Conservation (phyloP, 768 basidiomycete genomes). For the Pleurotus tuber-regium region DNA sequence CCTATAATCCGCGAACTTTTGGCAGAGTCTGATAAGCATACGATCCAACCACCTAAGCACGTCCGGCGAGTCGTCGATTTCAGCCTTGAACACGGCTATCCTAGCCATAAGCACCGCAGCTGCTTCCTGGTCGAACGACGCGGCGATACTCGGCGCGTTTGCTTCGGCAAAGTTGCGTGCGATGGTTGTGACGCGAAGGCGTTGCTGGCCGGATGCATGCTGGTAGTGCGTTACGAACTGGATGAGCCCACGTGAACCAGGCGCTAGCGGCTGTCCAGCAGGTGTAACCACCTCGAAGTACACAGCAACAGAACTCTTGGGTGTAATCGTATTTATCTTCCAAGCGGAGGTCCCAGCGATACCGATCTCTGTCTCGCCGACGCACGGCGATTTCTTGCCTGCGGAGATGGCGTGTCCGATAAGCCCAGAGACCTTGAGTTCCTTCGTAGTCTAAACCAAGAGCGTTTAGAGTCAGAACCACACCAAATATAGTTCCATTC, state of each 20-base stretch:
- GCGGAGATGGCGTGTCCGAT: constrained; percentile 98
- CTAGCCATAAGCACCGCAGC: constrained; percentile 98
- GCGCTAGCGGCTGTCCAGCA: constrained; percentile 88
- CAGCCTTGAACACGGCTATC: constrained; percentile 98
- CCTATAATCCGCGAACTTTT: constrained; percentile 98
- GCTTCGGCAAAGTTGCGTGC: constrained; percentile 98
- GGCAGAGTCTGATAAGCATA: constrained; percentile 97
- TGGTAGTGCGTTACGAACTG: constrained; percentile 99
- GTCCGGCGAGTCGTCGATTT: constrained; percentile 97
- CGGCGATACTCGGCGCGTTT: constrained; percentile 90
- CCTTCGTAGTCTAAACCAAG: constrained; percentile 99
- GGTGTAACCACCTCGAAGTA: constrained; percentile 99
- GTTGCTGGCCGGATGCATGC: constrained; percentile 92
- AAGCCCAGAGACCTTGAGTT: constrained; percentile 95
- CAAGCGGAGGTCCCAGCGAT: constrained; percentile 98
- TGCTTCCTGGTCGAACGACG: constrained; percentile 96
- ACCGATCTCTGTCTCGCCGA: constrained; percentile 99
- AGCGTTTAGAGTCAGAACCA: constrained; percentile 13
- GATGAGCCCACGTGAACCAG: constrained; percentile 89
- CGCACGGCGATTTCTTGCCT: constrained; percentile 93
- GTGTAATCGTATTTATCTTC: constrained; percentile 92
- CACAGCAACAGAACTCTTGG: constrained; percentile 83
- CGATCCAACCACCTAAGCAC: constrained; percentile 96
- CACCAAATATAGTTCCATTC: neutral
- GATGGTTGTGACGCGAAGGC: constrained; percentile 96